A percentile compares a stretch with the other conserved stretches of the same genome.
phyloP scores from a whole-genome alignment of 768 basidiomycete species.

The Psilocybe cubensis region DNA sequence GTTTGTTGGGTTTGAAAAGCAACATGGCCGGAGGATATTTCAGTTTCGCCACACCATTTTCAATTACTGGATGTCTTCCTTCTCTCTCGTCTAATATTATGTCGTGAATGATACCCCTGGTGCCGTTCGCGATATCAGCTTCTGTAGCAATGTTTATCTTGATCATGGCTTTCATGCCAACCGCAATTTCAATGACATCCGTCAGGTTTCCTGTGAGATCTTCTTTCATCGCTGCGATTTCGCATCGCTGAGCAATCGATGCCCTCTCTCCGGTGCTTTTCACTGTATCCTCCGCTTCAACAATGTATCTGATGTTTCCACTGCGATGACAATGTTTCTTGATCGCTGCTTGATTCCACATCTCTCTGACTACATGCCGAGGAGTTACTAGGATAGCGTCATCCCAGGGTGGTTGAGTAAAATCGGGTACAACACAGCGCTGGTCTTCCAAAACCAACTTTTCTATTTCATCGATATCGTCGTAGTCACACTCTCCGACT shows the following conservation, averaged over 20 bases:
- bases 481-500: constrained; percentile 28
- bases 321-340: constrained; percentile 23
- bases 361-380: constrained; percentile 33
- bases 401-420: constrained; percentile 30
- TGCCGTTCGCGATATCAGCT: constrained; percentile 42
- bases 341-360: constrained; percentile 37
- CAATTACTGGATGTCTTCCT: neutral
- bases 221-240: neutral
- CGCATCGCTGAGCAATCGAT: neutral
- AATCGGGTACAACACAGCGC: constrained; percentile 24
- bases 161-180: constrained; percentile 38
- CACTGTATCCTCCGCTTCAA: constrained; percentile 29
- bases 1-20: constrained; percentile 32
- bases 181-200: constrained; percentile 27
- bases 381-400: constrained; percentile 39
- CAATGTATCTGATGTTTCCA: constrained; percentile 26
- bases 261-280: neutral
- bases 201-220: constrained; percentile 23
- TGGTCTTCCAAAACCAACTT: constrained; percentile 27
- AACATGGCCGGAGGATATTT: constrained; percentile 33
- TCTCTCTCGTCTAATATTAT: constrained; percentile 38
- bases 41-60: constrained; percentile 16
- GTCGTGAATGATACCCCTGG: constrained; percentile 33
- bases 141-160: constrained; percentile 39
- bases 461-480: constrained; percentile 23